Evolutionary conservation across 73 alveolate species (phyloP), one percentile per base, ranked within the genome.

Genomic region (Diophrys sp.): DNA sequence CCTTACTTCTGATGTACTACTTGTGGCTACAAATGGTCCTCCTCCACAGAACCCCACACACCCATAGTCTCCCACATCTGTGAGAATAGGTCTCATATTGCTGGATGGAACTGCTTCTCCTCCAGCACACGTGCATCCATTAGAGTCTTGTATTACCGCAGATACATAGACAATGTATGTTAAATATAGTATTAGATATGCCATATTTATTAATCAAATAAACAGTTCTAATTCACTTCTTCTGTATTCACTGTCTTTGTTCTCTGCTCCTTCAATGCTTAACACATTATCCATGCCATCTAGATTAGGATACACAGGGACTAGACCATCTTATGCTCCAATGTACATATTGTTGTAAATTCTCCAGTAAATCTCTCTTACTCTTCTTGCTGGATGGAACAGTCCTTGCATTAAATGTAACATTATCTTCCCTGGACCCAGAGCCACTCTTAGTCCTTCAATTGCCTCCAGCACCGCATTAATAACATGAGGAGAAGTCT

Each of bases 311-410:
- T 82, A 96, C 29, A 91, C 95, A 68, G 95, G 87, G 29, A 96
- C 97, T 78, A 95, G 81, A 55, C 95, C 97, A 94, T 96, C 99
- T 82, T 95, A 95, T 54, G 98, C 93, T 29, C 99, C 99, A 33
- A 97, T 94, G 89, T 98, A 98, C 81, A 95, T 84, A 89, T 96
- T 94, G 87, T 98, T 98, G 92, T 95, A 98, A 57, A 98, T 90
- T 76, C 97, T 98, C 99, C 99, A 98, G 87, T 97, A 98, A 2
- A 97, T 97, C 71, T 97, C 99, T 88, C 99, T 90, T 57, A 97
- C 99, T 88, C 99, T 97, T 88, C 99, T 95, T n/a, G 99, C 99
- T 34, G 99, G 99, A 89, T 98, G 99, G 94, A 97, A 98, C 81
- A 98, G 71, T 31, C 99, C 99, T 80, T 96, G 95, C 33, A 93